These are phyloP conservation scores for Termitomyces sp. DNA, from an alignment of 768 basidiomycete species.

Conservation along the genomic window DNA sequence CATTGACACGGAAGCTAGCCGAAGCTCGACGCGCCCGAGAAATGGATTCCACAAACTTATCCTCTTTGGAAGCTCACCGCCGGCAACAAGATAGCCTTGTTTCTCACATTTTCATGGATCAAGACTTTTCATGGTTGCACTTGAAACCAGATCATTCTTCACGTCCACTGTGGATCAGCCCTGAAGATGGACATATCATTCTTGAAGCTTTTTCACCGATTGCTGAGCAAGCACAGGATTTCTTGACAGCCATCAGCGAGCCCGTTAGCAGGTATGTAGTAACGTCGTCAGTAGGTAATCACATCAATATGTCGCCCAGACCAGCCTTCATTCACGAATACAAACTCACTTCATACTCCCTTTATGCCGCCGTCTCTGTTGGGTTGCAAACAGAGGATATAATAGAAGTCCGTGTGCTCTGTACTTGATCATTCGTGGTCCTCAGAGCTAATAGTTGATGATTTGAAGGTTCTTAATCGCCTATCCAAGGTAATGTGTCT, in stretches of 20 bases:
- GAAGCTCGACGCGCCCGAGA: slow-evolving; percentile 49
- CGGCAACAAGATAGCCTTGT: slow-evolving; percentile 71
- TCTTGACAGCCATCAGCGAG: slow-evolving; percentile 95
- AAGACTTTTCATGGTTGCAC: slow-evolving; percentile 82
- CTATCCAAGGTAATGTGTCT: slow-evolving; percentile 57
- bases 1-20: slow-evolving; percentile 73
- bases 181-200: slow-evolving; percentile 88
- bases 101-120: slow-evolving; percentile 78
- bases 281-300: slow-evolving; percentile 22
- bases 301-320: slow-evolving; percentile 38
- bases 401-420: slow-evolving; percentile 73
- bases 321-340: slow-evolving; percentile 99
- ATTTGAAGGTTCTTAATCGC: slow-evolving; percentile 64
- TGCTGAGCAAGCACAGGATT: slow-evolving; percentile 97
- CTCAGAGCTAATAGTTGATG: slow-evolving; percentile 20
- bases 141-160: slow-evolving; percentile 89
- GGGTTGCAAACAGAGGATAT: slow-evolving; percentile 97
- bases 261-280: slow-evolving; percentile 90
- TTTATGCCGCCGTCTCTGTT: slow-evolving; percentile 98
- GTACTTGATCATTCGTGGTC: slow-evolving; percentile 16
- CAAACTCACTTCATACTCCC: slow-evolving; percentile 94
- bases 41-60: slow-evolving; percentile 35
- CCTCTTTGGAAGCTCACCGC: slow-evolving; percentile 58
- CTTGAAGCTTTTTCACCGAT: slow-evolving; percentile 97
- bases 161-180: slow-evolving; percentile 94